Conservation (phyloP, 1,284 basidiomycete genomes). For the Pseudozyma sp. region DNA sequence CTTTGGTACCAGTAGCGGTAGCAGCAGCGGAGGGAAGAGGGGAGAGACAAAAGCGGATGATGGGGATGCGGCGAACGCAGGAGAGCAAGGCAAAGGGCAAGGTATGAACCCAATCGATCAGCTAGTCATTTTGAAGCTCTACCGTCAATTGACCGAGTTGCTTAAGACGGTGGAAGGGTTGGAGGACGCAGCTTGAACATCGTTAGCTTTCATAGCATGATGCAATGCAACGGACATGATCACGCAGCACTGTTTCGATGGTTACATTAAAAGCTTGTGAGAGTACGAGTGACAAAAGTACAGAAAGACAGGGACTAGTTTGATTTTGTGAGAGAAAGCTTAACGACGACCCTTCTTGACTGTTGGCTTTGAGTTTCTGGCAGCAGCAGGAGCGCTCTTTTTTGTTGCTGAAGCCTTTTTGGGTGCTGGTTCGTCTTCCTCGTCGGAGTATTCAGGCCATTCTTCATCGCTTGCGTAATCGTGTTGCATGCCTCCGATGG, state of each 20-base stretch:
- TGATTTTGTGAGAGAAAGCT: not conserved
- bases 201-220: not conserved
- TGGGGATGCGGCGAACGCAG: not conserved
- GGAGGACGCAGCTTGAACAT: slow-evolving; percentile 36
- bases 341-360: slow-evolving; percentile 28
- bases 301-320: not conserved
- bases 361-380: not conserved
- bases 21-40: not conserved
- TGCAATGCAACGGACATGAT: not conserved
- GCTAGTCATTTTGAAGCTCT: slow-evolving; percentile 63
- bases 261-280: not conserved
- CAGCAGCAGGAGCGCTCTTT: slow-evolving; percentile 1
- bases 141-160: slow-evolving; percentile 61
- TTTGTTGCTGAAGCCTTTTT: slow-evolving; percentile 10
- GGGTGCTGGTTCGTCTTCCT: slow-evolving; percentile 15
- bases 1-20: slow-evolving; percentile 7
- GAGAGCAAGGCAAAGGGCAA: slow-evolving; percentile 2
- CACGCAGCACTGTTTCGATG: not conserved
- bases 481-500: slow-evolving; percentile 50
- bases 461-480: slow-evolving; percentile 42
- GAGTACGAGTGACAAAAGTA: not conserved
- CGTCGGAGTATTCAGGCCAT: slow-evolving; percentile 40
- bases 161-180: slow-evolving; percentile 62
- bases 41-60: not conserved
- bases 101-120: slow-evolving; percentile 65